These are phyloP conservation scores for Penicillium waksmanii DNA, from an alignment of 495 filamentous ascomycete genomes.

Conservation along the genomic window DNA sequence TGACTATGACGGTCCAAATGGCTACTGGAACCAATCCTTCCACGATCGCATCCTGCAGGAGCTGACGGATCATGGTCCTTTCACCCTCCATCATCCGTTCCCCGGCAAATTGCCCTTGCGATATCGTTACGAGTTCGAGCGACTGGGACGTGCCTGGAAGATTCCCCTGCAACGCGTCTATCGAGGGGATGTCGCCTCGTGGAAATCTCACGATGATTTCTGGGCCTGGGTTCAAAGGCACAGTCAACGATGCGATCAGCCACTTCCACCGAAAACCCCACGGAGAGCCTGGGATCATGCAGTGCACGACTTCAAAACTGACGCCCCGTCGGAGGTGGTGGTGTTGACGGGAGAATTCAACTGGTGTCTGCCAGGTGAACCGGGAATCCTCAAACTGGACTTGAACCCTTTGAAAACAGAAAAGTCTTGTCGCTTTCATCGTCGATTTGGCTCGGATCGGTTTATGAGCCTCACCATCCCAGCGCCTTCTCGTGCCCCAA, in stretches of 20 bases:
- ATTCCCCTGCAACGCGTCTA: constrained; percentile 40
- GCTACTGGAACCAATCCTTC: constrained; percentile 9
- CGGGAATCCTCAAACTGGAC: constrained; percentile 44
- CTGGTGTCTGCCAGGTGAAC: constrained; percentile 39
- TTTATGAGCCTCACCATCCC: constrained; percentile 51
- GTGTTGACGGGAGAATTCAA: constrained; percentile 47
- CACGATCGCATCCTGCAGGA: constrained; percentile 33
- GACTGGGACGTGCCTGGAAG: constrained; percentile 41
- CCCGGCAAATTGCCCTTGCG: constrained; percentile 39
- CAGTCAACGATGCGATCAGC: constrained; percentile 30
- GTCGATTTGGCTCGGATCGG: constrained; percentile 53
- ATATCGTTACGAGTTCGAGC: constrained; percentile 49
- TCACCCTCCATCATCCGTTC: constrained; percentile 34
- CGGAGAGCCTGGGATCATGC: constrained; percentile 49
- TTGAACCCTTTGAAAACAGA: constrained; percentile 50
- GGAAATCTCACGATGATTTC: constrained; percentile 39
- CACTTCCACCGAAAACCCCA: constrained; percentile 44
- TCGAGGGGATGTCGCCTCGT: constrained; percentile 25
- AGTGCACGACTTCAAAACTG: constrained; percentile 35
- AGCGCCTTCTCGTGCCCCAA: constrained; percentile 38
- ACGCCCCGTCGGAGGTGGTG: constrained; percentile 44
- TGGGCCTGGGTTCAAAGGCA: constrained; percentile 43
- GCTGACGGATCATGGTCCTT: constrained; percentile 39
- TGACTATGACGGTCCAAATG: neutral
- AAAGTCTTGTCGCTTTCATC: constrained; percentile 49